Evolutionary conservation across 495 filamentous ascomycete genomes (phyloP).

Genomic region (Parathielavia appendiculata): DNA sequence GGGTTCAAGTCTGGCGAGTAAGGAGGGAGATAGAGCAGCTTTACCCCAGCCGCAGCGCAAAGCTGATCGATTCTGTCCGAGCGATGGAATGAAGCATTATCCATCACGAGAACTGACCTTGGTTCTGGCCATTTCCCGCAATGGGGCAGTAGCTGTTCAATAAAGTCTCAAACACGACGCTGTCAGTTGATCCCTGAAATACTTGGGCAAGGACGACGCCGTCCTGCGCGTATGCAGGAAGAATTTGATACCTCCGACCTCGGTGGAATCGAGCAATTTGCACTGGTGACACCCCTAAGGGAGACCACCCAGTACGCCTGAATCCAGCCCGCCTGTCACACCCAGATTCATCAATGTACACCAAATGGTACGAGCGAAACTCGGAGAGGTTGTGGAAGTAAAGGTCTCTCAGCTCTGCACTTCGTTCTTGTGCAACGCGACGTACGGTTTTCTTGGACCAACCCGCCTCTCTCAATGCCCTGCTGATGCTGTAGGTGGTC

Average conservation of each 20-base stretch:
- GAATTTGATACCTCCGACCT: neutral
- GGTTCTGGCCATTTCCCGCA: neutral
- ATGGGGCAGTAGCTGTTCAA: neutral
- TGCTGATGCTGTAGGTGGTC: slow-evolving; percentile 1
- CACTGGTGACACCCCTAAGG: neutral
- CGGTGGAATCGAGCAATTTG: neutral
- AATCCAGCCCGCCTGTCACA: neutral
- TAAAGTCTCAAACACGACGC: neutral
- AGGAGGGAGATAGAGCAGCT: too few relatives aligned
- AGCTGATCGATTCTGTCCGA: neutral
- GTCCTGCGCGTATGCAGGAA: neutral
- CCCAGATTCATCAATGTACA: neutral
- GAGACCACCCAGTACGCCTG: neutral
- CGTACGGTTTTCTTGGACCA: neutral
- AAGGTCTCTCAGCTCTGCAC: too few relatives aligned
- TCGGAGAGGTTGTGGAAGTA: neutral
- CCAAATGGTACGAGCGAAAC: neutral
- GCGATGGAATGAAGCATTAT: neutral
- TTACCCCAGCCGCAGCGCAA: neutral
- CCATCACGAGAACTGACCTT: neutral
- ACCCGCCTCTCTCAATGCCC: neutral
- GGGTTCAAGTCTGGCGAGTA: too few relatives aligned
- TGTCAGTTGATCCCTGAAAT: neutral
- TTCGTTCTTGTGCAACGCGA: neutral
- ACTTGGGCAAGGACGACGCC: neutral